Evolutionary conservation across 2,329 filamentous ascomycete species (phyloP), one percentile per base, ranked within the genome.

Genomic region (Fusarium globosum): DNA sequence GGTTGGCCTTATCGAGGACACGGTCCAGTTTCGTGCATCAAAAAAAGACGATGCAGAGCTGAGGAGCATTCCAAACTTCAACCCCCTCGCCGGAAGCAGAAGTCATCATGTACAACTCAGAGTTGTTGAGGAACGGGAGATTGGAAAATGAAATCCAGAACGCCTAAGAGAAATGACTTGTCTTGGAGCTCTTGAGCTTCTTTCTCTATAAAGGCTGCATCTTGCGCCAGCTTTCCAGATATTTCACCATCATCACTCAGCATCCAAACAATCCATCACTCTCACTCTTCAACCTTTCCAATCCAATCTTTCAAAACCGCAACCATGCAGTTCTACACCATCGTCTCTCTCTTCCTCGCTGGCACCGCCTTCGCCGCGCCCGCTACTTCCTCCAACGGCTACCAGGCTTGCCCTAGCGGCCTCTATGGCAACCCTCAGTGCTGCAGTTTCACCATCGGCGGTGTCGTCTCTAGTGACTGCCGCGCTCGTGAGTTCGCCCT

Each of bases 171-270:
- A 16, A 9, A 45, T 33, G 16, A 45, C 26, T 7, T 56, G 38
- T 43, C 53, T 23, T 33, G 4, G 0, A 33, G 30, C 28, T 15
- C 8, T 43, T 0, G 6, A 26, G 6, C 26, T 26, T 15, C 15
- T 7, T 43, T 30, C 3, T 23, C 38, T 56, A 56, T 56, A 45
- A 56, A 56, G 21, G 15, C 38, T 15, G 21, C 9, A 11, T 33
- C 53, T 56, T 33, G 4, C 36, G 14, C 38, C 28, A 8, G 12
- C 16, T 26, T 20, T 23, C 28, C 7, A 9, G 20, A 45, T 23
- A 20, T 56, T 23, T 35, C 36, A 20, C 4, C 26, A 56, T 15
- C 26, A 20, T 33, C 52, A 42, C 8, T 56, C 21, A 56, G 21
- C 16, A 56, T 35, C 2, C 28, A 33, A 43, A 33, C 38, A 33